A percentile compares a stretch with the other conserved stretches of the same genome.
phyloP scores from a whole-genome alignment of 257 asterid genomes.

The Jaltomata sinuosa region DNA sequence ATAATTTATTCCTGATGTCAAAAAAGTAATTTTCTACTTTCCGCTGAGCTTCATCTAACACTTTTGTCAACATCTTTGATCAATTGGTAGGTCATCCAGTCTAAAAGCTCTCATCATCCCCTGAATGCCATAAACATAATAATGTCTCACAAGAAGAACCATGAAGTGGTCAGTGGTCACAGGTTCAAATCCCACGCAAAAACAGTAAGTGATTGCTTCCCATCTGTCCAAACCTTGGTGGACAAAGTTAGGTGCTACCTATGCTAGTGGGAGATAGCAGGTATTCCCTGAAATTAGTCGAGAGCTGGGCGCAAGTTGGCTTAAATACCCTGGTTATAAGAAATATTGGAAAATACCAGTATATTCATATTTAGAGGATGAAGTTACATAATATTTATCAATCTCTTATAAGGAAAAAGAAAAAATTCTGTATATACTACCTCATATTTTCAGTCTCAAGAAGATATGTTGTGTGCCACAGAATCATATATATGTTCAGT shows the following conservation, averaged over 20 bases:
- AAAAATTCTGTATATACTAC: background rate
- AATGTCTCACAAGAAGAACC: background rate
- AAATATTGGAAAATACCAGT: background rate
- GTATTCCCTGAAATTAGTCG: background rate
- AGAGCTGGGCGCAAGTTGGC: background rate
- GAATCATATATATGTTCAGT: background rate
- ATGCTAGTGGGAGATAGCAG: background rate
- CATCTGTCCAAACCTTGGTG: background rate
- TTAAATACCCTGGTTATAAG: background rate
- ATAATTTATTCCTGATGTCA: slow-evolving; percentile 89
- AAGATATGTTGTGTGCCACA: background rate
- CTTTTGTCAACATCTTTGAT: slow-evolving; percentile 96
- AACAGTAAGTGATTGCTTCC: background rate
- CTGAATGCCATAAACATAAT: slow-evolving; percentile 29
- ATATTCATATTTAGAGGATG: too few relatives aligned
- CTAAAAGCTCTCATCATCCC: slow-evolving; percentile 99
- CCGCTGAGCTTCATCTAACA: slow-evolving; percentile 97
- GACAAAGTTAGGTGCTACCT: background rate
- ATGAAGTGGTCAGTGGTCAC: background rate
- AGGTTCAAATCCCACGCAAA: background rate
- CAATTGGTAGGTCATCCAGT: slow-evolving; percentile 97
- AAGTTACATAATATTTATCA: background rate
- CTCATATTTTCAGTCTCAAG: background rate
- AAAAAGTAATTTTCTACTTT: slow-evolving; percentile 98
- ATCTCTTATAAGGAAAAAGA: background rate